A percentile compares a stretch with the other conserved stretches of the same genome.
Conservation (phyloP, 2,329 filamentous ascomycete genomes). For the Epichloe coenophiala region DNA sequence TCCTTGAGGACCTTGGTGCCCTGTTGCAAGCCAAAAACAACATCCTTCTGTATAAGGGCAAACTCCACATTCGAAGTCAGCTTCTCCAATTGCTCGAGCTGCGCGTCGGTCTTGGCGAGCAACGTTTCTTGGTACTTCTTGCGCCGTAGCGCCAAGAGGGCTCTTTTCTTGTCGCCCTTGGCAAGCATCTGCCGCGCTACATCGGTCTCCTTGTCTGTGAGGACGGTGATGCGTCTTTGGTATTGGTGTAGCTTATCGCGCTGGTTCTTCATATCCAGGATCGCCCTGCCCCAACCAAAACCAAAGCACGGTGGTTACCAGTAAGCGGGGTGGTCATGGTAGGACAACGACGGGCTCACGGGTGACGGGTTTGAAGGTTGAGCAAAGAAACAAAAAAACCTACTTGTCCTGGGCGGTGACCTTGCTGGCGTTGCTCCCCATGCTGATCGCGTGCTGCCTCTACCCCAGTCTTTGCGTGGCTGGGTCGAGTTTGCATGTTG, state of each 20-base stretch:
- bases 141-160: conserved; percentile 74
- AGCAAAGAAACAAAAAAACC: conserved; percentile 13
- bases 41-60: conserved; percentile 90
- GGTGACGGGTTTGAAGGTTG: not conserved
- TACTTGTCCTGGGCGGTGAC: conserved; percentile 74
- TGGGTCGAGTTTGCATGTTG: not conserved
- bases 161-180: conserved; percentile 64
- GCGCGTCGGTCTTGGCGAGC: conserved; percentile 76
- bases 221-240: conserved; percentile 73
- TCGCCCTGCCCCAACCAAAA: conserved; percentile 48
- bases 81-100: conserved; percentile 87
- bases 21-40: conserved; percentile 83
- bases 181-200: conserved; percentile 75
- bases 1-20: conserved; percentile 79
- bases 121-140: conserved; percentile 96
- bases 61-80: conserved; percentile 87
- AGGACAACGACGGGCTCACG: not conserved
- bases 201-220: conserved; percentile 77
- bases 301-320: not conserved
- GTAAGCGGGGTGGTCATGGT: not conserved
- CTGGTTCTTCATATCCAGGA: conserved; percentile 94
- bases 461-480: conserved; percentile 2
- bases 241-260: conserved; percentile 96
- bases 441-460: conserved; percentile 13
- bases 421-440: conserved; percentile 44